Conservation (phyloP, 1,139 yeast genomes). For the Candida smagusa region DNA sequence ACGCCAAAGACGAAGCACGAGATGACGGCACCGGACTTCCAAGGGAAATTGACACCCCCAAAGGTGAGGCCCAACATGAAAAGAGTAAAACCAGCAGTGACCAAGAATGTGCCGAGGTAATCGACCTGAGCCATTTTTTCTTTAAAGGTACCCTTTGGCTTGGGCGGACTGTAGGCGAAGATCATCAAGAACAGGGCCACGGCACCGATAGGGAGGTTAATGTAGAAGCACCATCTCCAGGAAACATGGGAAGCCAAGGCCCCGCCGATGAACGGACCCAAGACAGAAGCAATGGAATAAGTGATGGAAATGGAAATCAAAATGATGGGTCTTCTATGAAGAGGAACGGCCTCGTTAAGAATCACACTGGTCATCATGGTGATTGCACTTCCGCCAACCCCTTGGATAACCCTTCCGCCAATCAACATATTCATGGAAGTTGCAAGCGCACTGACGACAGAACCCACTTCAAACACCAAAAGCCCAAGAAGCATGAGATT, state of each 20-base stretch:
- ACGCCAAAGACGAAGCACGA: constrained; percentile 56
- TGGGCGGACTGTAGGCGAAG: constrained; percentile 55
- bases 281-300: constrained; percentile 18
- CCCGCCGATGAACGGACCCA: constrained; percentile 52
- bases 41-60: constrained; percentile 44
- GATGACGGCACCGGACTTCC: constrained; percentile 58
- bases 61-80: constrained; percentile 49
- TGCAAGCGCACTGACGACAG: constrained; percentile 16
- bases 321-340: constrained; percentile 14
- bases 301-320: constrained; percentile 18
- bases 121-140: constrained; percentile 46
- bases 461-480: constrained; percentile 17
- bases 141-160: constrained; percentile 35
- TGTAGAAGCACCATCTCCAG: constrained; percentile 80
- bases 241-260: constrained; percentile 57
- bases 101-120: constrained; percentile 42
- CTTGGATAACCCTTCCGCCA: constrained; percentile 20
- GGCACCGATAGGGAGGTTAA: constrained; percentile 66
- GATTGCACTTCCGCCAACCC: constrained; percentile 19
- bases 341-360: constrained; percentile 20
- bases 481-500: constrained; percentile 15
- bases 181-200: constrained; percentile 44
- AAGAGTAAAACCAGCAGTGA: constrained; percentile 41
- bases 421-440: constrained; percentile 18
- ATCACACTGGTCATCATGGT: constrained; percentile 16